These are phyloP conservation scores for Saprolegnia diclina DNA, from an alignment of 352 stramenopile species.

Conservation along the genomic window DNA sequence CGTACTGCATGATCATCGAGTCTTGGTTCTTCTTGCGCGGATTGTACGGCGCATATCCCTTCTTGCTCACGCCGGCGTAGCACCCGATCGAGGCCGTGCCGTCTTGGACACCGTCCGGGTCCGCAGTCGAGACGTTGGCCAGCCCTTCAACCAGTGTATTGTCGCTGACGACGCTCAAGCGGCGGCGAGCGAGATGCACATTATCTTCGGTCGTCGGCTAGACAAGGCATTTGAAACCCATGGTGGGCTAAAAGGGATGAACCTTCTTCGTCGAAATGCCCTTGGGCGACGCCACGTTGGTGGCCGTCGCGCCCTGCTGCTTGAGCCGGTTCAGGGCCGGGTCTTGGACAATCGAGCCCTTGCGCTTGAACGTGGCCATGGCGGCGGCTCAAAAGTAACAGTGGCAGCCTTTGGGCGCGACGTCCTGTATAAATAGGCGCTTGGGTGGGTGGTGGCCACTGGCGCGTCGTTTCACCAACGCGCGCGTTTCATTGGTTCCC, in stretches of 20 bases:
- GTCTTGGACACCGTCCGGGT: constrained; percentile 61
- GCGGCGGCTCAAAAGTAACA: neutral
- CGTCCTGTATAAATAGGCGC: neutral
- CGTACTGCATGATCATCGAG: constrained; percentile 92
- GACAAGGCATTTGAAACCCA: neutral
- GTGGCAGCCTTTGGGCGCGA: neutral
- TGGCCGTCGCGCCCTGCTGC: constrained; percentile 49
- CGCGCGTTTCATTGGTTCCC: neutral
- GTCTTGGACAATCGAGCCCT: constrained; percentile 10
- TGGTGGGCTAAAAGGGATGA: neutral
- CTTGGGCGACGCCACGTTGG: constrained; percentile 75
- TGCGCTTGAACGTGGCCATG: constrained; percentile 17
- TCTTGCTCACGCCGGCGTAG: constrained; percentile 78
- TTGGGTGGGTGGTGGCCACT: neutral
- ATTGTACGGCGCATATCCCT: constrained; percentile 89
- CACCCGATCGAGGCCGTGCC: constrained; percentile 49
- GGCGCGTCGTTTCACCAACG: neutral
- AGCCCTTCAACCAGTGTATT: constrained; percentile 80
- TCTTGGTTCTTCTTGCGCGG: constrained; percentile 98
- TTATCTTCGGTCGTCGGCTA: constrained; percentile 18
- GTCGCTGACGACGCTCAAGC: constrained; percentile 68
- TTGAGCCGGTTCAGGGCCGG: constrained; percentile 48
- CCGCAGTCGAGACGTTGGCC: constrained; percentile 50
- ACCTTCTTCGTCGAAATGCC: constrained; percentile 68
- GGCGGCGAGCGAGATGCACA: constrained; percentile 45